Evolutionary conservation across 2,329 filamentous ascomycete genomes (phyloP).

Genomic region (Apiospora pterosperma): DNA sequence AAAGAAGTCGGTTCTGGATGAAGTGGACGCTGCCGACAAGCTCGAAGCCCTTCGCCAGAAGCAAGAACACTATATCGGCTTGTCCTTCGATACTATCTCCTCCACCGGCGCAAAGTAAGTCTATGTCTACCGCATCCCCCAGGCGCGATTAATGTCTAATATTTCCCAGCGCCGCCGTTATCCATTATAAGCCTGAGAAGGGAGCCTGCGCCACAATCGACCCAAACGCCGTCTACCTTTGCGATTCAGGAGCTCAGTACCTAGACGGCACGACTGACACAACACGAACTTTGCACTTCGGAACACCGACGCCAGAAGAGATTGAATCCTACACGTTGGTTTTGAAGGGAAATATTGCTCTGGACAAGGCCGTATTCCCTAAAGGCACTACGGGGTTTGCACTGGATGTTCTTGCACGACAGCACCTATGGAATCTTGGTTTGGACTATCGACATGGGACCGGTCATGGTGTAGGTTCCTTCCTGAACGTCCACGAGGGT

Average conservation of each 20-base stretch:
- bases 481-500: conserved; percentile 94
- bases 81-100: conserved; percentile 95
- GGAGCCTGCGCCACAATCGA: conserved; percentile 82
- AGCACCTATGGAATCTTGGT: conserved; percentile 85
- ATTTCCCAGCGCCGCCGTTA: conserved; percentile 81
- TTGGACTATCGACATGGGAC: conserved; percentile 96
- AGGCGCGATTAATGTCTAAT: not conserved
- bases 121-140: not conserved
- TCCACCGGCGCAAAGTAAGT: conserved; percentile 62
- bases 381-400: conserved; percentile 95
- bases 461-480: conserved; percentile 92
- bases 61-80: conserved; percentile 74
- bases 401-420: conserved; percentile 81
- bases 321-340: conserved; percentile 90
- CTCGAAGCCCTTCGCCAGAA: conserved; percentile 71
- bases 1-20: conserved; percentile 73
- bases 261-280: conserved; percentile 94
- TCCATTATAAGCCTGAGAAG: conserved; percentile 89
- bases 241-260: conserved; percentile 96
- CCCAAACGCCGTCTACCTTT: conserved; percentile 83
- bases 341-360: conserved; percentile 86
- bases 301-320: conserved; percentile 77
- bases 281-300: conserved; percentile 90
- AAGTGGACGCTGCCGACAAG: conserved; percentile 89
- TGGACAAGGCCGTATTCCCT: conserved; percentile 84